These are phyloP conservation scores for Mycosphaerelloides madeirae DNA, from an alignment of 2,329 filamentous ascomycete genomes.

Conservation along the genomic window DNA sequence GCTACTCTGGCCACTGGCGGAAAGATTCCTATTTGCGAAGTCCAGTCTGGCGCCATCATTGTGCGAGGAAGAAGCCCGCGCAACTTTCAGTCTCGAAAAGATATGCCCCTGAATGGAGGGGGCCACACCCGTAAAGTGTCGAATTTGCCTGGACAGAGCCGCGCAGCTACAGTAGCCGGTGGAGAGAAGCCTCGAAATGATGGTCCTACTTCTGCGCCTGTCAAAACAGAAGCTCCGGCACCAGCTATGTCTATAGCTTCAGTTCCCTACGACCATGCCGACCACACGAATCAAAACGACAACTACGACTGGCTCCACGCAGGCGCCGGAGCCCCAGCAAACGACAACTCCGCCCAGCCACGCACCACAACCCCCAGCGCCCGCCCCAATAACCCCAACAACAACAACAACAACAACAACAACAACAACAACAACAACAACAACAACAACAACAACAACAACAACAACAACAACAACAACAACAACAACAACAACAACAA, in stretches of 20 bases:
- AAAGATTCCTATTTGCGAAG: constrained; percentile 76
- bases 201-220: constrained; percentile 26
- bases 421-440: constrained; percentile 35
- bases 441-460: no score
- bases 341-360: constrained; percentile 39
- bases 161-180: constrained; percentile 26
- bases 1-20: constrained; percentile 78
- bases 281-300: constrained; percentile 39
- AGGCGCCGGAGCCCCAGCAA: constrained; percentile 22
- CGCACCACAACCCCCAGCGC: constrained; percentile 15
- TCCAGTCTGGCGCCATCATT: constrained; percentile 84
- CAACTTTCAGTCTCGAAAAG: constrained; percentile 91
- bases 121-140: constrained; percentile 65
- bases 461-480: no score
- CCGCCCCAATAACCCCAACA: constrained; percentile 30
- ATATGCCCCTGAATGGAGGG: constrained; percentile 78
- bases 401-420: constrained; percentile 50
- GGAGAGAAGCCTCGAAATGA: constrained; percentile 24
- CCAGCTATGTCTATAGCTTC: constrained; percentile 37
- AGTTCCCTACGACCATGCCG: constrained; percentile 36
- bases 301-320: constrained; percentile 39
- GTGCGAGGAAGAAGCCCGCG: constrained; percentile 87
- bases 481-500: no score
- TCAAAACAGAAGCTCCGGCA: constrained; percentile 32
- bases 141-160: constrained; percentile 18